Base-by-base conservation (phyloP, 768 basidiomycete species). In the Sarcodon aspratus region DNA sequence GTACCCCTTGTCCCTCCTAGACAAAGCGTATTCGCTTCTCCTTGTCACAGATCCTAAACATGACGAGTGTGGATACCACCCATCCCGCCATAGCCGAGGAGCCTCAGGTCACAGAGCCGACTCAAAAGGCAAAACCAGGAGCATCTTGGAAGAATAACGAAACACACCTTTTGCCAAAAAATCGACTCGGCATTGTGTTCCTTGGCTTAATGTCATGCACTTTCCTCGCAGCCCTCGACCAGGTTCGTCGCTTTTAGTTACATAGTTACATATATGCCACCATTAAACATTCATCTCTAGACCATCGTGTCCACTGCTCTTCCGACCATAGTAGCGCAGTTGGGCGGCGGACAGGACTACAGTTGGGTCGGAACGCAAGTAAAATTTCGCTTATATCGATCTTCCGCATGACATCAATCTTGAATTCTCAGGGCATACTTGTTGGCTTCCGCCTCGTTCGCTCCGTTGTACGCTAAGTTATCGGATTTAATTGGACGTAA, bases 401-500 rank as follows among this genome's bases (percentile, higher is more conserved):
- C 27, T 11, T 35, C 33, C 32, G 13, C 21, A 7, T 42, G 7
- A 42, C 27, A 8, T 17, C 40, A n/a, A 42, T 42, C 13, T 27
- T 17, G 12, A 2, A 38, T 15, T 9, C 31, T 17, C 47, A 87
- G 86, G 57, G 78, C 87, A 31, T 91, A 90, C 59, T 66, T 91
- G 18, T 74, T 91, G 17, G 73, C 81, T 0, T 77, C 80, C 5
- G 78, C 79, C 6, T 69, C 82, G 3, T 66, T 86, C 9, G 72
- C 80, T 0, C 87, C 89, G 0, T 54, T 87, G 1, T 90, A 88
- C 52, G 89, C 89, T 6, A 90, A 90, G 56, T 60, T 88, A 0
- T 85, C 84, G 1, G 80, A 85, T 61, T 66, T 73, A 45, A 52
- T 70, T n/a, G 79, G 80, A 9, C 71, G 86, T 27, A 92, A 91